A percentile compares a stretch with the other conserved stretches of the same genome.
These are phyloP conservation scores for Globisporangium rhizosaccharum DNA, from an alignment of 352 stramenopile genomes.

Conservation along the genomic window DNA sequence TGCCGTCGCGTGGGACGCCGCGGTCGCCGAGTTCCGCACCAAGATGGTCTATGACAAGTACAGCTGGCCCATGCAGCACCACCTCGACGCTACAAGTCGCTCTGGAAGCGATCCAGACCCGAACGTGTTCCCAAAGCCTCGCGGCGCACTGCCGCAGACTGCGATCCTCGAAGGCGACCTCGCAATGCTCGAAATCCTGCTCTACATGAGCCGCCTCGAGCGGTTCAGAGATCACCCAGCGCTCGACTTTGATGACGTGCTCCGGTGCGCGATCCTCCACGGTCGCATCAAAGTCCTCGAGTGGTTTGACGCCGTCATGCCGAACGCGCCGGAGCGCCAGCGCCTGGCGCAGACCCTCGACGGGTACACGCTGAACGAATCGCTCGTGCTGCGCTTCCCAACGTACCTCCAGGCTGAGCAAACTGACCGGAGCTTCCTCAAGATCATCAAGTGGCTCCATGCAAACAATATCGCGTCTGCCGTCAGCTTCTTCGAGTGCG, in stretches of 20 bases:
- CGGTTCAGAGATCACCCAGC: not conserved
- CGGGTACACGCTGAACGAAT: not conserved
- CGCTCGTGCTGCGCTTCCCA: not conserved
- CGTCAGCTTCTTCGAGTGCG: not conserved
- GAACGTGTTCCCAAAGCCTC: not conserved
- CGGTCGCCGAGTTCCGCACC: too few relatives aligned
- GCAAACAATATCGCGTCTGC: not conserved
- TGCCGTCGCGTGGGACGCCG: too few relatives aligned
- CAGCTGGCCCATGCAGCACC: too few relatives aligned
- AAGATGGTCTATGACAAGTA: too few relatives aligned
- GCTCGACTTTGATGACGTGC: not conserved
- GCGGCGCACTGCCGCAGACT: constrained; percentile 1
- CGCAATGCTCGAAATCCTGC: not conserved
- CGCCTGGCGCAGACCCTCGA: not conserved
- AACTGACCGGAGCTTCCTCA: not conserved
- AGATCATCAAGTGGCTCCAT: constrained; percentile 4
- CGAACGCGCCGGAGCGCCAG: not conserved
- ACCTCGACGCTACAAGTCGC: too few relatives aligned
- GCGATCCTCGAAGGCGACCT: not conserved
- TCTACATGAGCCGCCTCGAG: not conserved
- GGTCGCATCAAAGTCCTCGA: not conserved
- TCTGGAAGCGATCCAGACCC: too few relatives aligned
- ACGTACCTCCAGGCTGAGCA: not conserved
- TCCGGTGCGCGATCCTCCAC: not conserved
- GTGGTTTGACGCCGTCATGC: not conserved